A percentile compares a stretch with the other conserved stretches of the same genome.
Evolutionary conservation across 2,329 filamentous ascomycete species (phyloP).

Genomic region (Talaromyces albobiverticillius): DNA sequence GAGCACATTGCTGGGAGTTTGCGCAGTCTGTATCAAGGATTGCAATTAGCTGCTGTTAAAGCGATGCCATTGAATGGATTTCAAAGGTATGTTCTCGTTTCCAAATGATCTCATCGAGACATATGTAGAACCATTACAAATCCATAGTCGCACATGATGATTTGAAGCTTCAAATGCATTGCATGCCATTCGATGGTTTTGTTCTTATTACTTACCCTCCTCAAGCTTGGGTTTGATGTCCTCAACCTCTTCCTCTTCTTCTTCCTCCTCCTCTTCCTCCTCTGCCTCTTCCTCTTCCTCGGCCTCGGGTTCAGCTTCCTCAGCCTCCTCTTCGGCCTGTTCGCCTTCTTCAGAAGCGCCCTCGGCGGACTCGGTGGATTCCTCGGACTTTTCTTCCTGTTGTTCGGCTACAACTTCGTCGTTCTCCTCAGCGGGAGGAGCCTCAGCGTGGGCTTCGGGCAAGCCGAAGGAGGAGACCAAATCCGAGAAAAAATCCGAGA

Average conservation of each 20-base stretch:
- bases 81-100: neutral
- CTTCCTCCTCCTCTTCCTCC: slow-evolving; percentile 74
- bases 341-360: slow-evolving; percentile 27
- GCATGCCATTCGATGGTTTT: too few species aligned
- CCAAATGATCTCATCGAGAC: neutral
- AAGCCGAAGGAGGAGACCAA: slow-evolving; percentile 64
- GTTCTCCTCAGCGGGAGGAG: slow-evolving; percentile 51
- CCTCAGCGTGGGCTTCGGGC: slow-evolving; percentile 60
- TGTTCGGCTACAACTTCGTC: slow-evolving; percentile 46
- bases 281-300: slow-evolving; percentile 54
- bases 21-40: slow-evolving; percentile 67
- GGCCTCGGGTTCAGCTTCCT: slow-evolving; percentile 45
- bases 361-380: slow-evolving; percentile 21
- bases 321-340: slow-evolving; percentile 37
- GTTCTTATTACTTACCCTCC: slow-evolving; percentile 89
- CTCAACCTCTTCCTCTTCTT: slow-evolving; percentile 75
- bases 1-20: slow-evolving; percentile 78
- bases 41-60: neutral
- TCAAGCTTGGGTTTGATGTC: slow-evolving; percentile 86
- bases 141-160: neutral
- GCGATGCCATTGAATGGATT: neutral
- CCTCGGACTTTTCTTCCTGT: slow-evolving; percentile 32
- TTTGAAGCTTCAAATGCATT: neutral
- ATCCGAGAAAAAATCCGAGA: slow-evolving; percentile 64
- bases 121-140: neutral